Percentiles rank a stretch among this genome's conserved stretches.
These are phyloP conservation scores for Cystobasidium pallidum DNA, from an alignment of 1,284 basidiomycete genomes.

Conservation along the genomic window DNA sequence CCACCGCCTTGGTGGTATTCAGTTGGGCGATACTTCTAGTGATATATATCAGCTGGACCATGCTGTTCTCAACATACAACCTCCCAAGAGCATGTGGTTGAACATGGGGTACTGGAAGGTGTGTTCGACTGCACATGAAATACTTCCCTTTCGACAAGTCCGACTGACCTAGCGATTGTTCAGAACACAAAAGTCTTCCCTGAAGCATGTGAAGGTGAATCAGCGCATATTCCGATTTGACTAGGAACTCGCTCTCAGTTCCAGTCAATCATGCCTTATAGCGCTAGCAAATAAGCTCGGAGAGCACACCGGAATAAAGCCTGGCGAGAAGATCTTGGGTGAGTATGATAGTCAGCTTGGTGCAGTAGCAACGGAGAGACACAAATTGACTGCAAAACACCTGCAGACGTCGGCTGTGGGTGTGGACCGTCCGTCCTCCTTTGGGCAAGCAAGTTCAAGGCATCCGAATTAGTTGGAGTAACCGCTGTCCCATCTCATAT, in stretches of 20 bases:
- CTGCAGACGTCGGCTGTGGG: conserved; percentile 69
- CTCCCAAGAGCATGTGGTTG: conserved; percentile 67
- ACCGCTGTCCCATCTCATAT: conserved; percentile 65
- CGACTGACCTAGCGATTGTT: neutral
- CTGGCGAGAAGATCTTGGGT: conserved; percentile 63
- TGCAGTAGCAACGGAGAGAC: neutral
- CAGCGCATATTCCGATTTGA: too few relatives aligned
- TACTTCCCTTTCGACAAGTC: neutral
- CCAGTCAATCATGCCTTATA: conserved; percentile 50
- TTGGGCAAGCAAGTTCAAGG: conserved; percentile 62
- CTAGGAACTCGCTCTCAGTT: too few relatives aligned
- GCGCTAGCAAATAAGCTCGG: conserved; percentile 65
- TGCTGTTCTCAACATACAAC: conserved; percentile 43
- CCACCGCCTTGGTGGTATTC: too few relatives aligned
- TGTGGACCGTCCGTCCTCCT: conserved; percentile 70
- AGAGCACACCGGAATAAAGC: conserved; percentile 59
- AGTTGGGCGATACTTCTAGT: neutral
- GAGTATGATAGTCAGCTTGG: neutral
- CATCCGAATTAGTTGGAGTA: conserved; percentile 64
- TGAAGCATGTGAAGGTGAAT: conserved; percentile 33
- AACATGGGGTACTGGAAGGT: conserved; percentile 72
- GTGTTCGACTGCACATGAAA: conserved; percentile 38
- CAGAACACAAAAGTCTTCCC: conserved; percentile 30
- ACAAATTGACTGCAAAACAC: neutral
- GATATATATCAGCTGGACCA: conserved; percentile 41